A percentile compares a stretch with the other conserved stretches of the same genome.
These are phyloP conservation scores for Globisporangium spinosum DNA, from an alignment of 352 stramenopile genomes.

Conservation along the genomic window DNA sequence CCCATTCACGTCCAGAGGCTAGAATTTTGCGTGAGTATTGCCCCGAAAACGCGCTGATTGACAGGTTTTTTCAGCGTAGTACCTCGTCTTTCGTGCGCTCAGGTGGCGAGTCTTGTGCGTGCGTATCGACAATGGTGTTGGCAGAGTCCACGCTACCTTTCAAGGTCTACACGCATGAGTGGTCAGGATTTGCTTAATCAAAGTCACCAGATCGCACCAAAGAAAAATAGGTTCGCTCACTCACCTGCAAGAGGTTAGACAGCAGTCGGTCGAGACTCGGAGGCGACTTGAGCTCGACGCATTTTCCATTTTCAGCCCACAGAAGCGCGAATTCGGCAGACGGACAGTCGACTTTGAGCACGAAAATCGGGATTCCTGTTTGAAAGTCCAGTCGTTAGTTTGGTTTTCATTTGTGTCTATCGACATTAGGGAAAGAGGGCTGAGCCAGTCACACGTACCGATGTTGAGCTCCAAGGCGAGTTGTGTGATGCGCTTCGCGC, in stretches of 20 bases:
- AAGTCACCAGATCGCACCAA: neutral
- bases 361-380: conserved; percentile 69
- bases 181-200: neutral
- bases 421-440: neutral
- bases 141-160: neutral
- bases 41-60: neutral
- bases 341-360: conserved; percentile 54
- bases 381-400: neutral
- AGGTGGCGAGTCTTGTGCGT: neutral
- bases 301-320: conserved; percentile 22
- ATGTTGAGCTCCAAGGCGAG: conserved; percentile 9
- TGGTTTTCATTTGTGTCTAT: neutral
- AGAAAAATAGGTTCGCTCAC: neutral
- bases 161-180: neutral
- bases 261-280: conserved; percentile 38
- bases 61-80: neutral
- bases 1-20: neutral
- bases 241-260: conserved; percentile 44
- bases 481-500: conserved; percentile 41
- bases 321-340: conserved; percentile 33
- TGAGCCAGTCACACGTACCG: conserved; percentile 1
- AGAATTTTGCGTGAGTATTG: neutral
- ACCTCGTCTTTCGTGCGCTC: neutral
- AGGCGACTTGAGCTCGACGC: conserved; percentile 34
- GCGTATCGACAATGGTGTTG: too few relatives aligned